Conservation (phyloP, 352 stramenopile genomes). For the Globisporangium irregulare region DNA sequence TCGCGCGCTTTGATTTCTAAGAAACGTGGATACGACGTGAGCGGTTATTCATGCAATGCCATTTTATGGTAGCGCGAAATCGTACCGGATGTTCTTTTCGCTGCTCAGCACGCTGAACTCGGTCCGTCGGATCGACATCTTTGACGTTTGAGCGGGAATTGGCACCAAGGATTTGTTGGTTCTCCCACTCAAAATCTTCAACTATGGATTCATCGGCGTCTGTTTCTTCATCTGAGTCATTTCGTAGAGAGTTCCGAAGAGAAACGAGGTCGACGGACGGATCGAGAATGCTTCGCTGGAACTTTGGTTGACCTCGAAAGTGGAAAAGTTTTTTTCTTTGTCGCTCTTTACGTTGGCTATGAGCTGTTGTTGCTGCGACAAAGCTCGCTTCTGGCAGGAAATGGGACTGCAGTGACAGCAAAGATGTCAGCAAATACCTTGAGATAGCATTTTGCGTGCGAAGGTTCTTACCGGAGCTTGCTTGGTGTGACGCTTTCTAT, state of each 20-base stretch:
- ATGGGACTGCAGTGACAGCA: not conserved
- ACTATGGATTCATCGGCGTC: not conserved
- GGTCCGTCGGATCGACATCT: not conserved
- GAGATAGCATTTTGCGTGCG: not conserved
- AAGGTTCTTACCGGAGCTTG: not conserved
- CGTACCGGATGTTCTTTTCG: not conserved
- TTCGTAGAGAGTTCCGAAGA: not conserved
- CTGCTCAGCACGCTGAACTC: not conserved
- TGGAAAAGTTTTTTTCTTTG: not conserved
- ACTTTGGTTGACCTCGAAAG: not conserved
- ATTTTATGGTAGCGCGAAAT: not conserved
- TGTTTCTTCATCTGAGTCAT: not conserved
- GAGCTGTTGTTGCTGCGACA: not conserved
- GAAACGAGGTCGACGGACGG: not conserved
- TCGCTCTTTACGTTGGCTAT: not conserved
- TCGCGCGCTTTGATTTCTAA: not conserved
- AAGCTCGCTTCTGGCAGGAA: not conserved
- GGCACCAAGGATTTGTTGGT: not conserved
- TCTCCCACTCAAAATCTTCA: not conserved
- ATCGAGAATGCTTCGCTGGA: not conserved
- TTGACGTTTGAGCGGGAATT: not conserved
- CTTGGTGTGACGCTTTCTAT: not conserved
- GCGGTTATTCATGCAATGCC: not conserved
- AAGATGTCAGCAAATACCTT: not conserved
- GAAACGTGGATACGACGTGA: not conserved